Percentiles rank a stretch among this genome's conserved stretches.
These are phyloP conservation scores for Globisporangium uncinulatum DNA, from an alignment of 352 stramenopile genomes.

Conservation along the genomic window DNA sequence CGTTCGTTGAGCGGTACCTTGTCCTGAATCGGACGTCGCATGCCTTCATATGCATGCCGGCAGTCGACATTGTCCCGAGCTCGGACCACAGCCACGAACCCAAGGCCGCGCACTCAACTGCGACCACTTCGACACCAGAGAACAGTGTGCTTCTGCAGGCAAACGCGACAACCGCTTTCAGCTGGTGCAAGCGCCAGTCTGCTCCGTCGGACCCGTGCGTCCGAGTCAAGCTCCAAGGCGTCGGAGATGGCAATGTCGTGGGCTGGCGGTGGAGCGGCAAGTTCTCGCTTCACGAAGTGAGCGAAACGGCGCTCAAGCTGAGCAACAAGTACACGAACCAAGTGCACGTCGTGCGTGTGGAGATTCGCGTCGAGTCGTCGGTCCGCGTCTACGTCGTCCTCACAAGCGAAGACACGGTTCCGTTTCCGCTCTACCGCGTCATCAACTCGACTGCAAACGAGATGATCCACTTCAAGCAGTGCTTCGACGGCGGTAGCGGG, in stretches of 20 bases:
- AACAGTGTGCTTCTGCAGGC: constrained; percentile 19
- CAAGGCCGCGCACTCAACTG: constrained; percentile 7
- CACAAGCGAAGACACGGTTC: constrained; percentile 53
- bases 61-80: constrained; percentile 32
- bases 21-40: constrained; percentile 69
- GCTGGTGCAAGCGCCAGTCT: constrained; percentile 45
- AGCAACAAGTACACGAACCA: constrained; percentile 75
- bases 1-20: constrained; percentile 78
- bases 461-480: constrained; percentile 79
- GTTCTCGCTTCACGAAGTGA: constrained; percentile 78
- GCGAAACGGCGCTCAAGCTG: constrained; percentile 81
- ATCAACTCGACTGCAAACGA: constrained; percentile 69
- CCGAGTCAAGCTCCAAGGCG: constrained; percentile 44
- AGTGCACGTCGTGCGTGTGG: constrained; percentile 72
- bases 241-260: constrained; percentile 21
- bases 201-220: constrained; percentile 60
- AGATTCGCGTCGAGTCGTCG: constrained; percentile 68
- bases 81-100: background rate
- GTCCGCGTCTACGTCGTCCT: constrained; percentile 75
- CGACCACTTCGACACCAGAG: constrained; percentile 7
- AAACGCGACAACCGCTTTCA: constrained; percentile 52
- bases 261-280: constrained; percentile 78
- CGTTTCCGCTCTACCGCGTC: constrained; percentile 71
- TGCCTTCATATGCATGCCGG: constrained; percentile 41
- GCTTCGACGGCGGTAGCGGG: constrained; percentile 47